Evolutionary conservation across 495 filamentous ascomycete species (phyloP).

Genomic region (Talaromyces adpressus): DNA sequence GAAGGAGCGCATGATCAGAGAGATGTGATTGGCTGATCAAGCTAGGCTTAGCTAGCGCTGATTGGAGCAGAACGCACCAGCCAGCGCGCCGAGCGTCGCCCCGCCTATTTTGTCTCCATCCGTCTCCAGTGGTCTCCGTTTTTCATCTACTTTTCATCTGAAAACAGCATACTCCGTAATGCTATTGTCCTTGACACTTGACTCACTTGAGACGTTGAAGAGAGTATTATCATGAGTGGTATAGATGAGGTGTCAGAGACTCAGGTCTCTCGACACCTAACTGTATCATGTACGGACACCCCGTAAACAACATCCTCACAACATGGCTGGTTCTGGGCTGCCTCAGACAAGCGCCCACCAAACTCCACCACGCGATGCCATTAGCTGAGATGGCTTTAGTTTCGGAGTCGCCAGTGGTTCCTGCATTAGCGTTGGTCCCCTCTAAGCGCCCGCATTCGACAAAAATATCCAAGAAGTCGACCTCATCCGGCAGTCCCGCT

Average conservation of each 20-base stretch:
- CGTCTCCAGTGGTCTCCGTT: not conserved
- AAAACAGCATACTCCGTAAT: not conserved
- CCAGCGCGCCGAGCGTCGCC: not conserved
- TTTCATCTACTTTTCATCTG: not conserved
- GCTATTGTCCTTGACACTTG: not conserved
- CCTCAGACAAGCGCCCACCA: not conserved
- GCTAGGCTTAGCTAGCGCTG: not conserved
- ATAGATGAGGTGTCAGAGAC: not conserved
- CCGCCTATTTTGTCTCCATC: not conserved
- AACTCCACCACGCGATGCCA: not conserved
- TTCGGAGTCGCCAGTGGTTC: not conserved
- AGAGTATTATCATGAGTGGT: not conserved
- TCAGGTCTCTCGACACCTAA: not conserved
- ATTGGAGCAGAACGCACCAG: not conserved
- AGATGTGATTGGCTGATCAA: not conserved
- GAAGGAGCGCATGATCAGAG: not conserved
- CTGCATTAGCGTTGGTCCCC: not conserved
- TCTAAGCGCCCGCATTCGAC: conserved; percentile 4
- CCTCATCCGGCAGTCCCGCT: not conserved
- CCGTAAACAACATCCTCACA: not conserved
- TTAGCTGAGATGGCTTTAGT: not conserved
- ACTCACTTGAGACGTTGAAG: not conserved
- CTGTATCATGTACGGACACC: not conserved
- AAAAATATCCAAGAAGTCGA: not conserved
- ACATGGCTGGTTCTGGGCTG: not conserved